These are phyloP conservation scores for Neurospora sp. DNA, from an alignment of 495 filamentous ascomycete species.

Conservation along the genomic window DNA sequence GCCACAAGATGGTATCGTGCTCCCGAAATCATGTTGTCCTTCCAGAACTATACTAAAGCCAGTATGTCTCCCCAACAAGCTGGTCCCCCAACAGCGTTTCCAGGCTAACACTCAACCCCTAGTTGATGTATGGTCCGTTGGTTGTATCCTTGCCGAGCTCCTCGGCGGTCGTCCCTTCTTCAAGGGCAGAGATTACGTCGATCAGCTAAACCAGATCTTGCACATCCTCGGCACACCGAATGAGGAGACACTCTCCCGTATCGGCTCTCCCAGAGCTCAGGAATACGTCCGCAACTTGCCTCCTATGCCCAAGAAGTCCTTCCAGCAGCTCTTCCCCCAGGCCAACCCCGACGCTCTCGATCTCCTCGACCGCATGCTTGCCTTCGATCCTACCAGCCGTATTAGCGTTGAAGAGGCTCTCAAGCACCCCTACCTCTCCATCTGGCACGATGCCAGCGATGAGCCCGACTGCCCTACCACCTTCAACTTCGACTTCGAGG, in stretches of 20 bases:
- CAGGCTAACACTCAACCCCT: neutral
- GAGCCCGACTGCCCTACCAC: constrained; percentile 86
- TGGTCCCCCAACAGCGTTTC: neutral
- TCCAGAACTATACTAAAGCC: constrained; percentile 99
- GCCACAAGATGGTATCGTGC: constrained; percentile 98
- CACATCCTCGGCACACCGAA: constrained; percentile 96
- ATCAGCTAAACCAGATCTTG: constrained; percentile 97
- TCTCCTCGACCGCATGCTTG: constrained; percentile 89
- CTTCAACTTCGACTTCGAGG: constrained; percentile 97
- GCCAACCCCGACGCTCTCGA: constrained; percentile 96
- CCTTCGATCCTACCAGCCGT: constrained; percentile 86
- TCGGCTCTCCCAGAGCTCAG: constrained; percentile 90
- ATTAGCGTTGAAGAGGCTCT: constrained; percentile 89
- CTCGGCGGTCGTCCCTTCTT: constrained; percentile 96
- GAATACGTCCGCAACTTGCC: constrained; percentile 98
- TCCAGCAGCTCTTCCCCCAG: constrained; percentile 79
- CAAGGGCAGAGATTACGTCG: constrained; percentile 97
- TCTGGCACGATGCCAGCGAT: constrained; percentile 97
- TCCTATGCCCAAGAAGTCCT: constrained; percentile 86
- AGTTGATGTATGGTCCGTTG: constrained; percentile 99
- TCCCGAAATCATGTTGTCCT: constrained; percentile 98
- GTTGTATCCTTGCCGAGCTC: constrained; percentile 93
- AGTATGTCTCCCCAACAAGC: constrained; percentile 49
- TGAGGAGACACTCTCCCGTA: constrained; percentile 87
- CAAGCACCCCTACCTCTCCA: constrained; percentile 89